A percentile compares a stretch with the other conserved stretches of the same genome.
Evolutionary conservation across 2,329 filamentous ascomycete genomes (phyloP).

Genomic region (Cytospora leucostoma): DNA sequence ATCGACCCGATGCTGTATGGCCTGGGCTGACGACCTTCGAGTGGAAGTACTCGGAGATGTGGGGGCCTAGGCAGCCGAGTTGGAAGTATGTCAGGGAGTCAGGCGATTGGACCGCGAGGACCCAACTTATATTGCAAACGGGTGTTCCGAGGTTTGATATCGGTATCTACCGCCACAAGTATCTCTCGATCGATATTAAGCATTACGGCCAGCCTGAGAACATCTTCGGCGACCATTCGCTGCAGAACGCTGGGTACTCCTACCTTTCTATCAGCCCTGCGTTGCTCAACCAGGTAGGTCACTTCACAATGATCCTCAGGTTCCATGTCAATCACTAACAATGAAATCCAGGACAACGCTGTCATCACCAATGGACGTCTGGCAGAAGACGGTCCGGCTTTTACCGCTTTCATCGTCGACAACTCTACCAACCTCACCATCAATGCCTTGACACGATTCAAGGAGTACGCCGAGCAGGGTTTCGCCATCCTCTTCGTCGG

Average conservation of each 20-base stretch:
- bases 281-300: slow-evolving; percentile 4
- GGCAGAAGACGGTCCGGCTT: slow-evolving; percentile 14
- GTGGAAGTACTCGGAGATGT: slow-evolving; percentile 20
- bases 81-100: slow-evolving; percentile 17
- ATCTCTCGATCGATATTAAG: slow-evolving; percentile 19
- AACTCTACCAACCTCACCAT: slow-evolving; percentile 20
- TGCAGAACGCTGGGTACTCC: slow-evolving; percentile 15
- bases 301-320: not conserved
- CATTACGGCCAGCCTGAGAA: slow-evolving; percentile 16
- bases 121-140: slow-evolving; percentile 15
- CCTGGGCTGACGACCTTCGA: slow-evolving; percentile 19
- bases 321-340: not conserved
- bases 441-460: slow-evolving; percentile 3
- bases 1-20: slow-evolving; percentile 16
- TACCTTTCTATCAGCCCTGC: slow-evolving; percentile 18
- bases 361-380: slow-evolving; percentile 9
- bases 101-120: slow-evolving; percentile 17
- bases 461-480: slow-evolving; percentile 11
- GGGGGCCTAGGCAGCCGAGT: slow-evolving; percentile 18
- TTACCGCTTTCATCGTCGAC: slow-evolving; percentile 18
- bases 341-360: not conserved
- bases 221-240: slow-evolving; percentile 8
- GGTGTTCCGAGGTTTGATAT: slow-evolving; percentile 16
- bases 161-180: slow-evolving; percentile 19
- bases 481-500: slow-evolving; percentile 14